A percentile compares a stretch with the other conserved stretches of the same genome.
phyloP scores from a whole-genome alignment of 257 asterid species.

The Misopates orontium region DNA sequence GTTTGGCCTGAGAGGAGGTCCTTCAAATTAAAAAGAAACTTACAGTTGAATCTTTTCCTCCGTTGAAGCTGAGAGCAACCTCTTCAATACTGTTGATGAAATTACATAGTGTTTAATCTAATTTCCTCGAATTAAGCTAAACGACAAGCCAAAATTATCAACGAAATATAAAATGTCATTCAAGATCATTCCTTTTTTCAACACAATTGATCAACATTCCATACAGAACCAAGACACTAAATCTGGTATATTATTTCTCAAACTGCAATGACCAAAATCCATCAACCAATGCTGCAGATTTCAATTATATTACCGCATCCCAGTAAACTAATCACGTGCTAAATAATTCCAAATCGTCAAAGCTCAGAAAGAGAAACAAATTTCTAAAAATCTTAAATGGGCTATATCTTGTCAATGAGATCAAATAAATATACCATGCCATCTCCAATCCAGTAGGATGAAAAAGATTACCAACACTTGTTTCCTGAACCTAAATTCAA shows the following conservation, averaged over 20 bases:
- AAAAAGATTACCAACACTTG: too few relatives aligned
- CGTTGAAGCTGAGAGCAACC: slow-evolving; percentile 94
- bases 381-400: too few relatives aligned
- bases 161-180: not conserved
- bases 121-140: not conserved
- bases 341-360: too few relatives aligned
- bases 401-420: too few relatives aligned
- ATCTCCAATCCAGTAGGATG: too few relatives aligned
- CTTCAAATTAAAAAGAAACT: slow-evolving; percentile 32
- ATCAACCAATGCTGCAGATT: not conserved
- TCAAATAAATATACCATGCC: too few relatives aligned
- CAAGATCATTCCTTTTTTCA: not conserved
- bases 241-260: slow-evolving; percentile 11
- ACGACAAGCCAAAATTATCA: slow-evolving; percentile 1
- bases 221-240: slow-evolving; percentile 15
- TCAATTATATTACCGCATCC: not conserved
- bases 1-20: slow-evolving; percentile 5
- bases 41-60: slow-evolving; percentile 97
- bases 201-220: slow-evolving; percentile 2
- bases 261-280: not conserved
- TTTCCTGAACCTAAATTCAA: too few relatives aligned
- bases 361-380: too few relatives aligned
- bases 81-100: slow-evolving; percentile 64
- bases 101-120: slow-evolving; percentile 20
- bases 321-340: not conserved